Evolutionary conservation across 208 protist genomes (phyloP).

Genomic region (Leishmania guyanensis): DNA sequence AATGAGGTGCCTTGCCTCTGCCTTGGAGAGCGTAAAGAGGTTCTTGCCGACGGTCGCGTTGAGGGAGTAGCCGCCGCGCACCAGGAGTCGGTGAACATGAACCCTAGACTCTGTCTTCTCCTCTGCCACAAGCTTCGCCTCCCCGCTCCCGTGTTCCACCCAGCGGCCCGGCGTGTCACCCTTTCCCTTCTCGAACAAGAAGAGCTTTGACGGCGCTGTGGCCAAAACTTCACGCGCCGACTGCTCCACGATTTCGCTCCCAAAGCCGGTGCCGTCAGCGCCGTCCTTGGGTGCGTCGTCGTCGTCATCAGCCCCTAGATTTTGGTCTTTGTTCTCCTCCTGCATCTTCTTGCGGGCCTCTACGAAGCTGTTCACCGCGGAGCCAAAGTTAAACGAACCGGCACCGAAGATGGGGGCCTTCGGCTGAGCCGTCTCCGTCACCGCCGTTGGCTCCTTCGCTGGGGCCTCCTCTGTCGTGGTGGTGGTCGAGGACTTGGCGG

Average conservation of each 20-base stretch:
- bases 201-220: constrained; percentile 59
- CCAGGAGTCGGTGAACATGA: constrained; percentile 66
- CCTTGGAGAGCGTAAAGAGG: constrained; percentile 47
- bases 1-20: constrained; percentile 56
- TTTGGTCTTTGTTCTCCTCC: constrained; percentile 26
- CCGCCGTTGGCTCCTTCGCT: not conserved
- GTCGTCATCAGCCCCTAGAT: constrained; percentile 12
- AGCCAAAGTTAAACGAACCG: constrained; percentile 63
- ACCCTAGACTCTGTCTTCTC: constrained; percentile 24
- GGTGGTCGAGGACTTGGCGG: not conserved
- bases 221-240: constrained; percentile 51
- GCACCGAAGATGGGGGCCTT: constrained; percentile 37
- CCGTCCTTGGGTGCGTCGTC: constrained; percentile 31
- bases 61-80: constrained; percentile 83
- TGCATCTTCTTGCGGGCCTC: constrained; percentile 69
- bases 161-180: constrained; percentile 43
- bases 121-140: constrained; percentile 63
- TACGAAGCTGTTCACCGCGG: constrained; percentile 68
- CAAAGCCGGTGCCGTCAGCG: constrained; percentile 18
- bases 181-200: constrained; percentile 58
- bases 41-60: constrained; percentile 58
- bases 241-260: constrained; percentile 29
- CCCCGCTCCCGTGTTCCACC: constrained; percentile 69
- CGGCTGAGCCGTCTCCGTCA: constrained; percentile 7
- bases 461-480: constrained; percentile 6